Percentiles rank a stretch among this genome's conserved stretches.
These are phyloP conservation scores for Saturnispora mendoncae DNA, from an alignment of 805 yeast genomes.

Conservation along the genomic window DNA sequence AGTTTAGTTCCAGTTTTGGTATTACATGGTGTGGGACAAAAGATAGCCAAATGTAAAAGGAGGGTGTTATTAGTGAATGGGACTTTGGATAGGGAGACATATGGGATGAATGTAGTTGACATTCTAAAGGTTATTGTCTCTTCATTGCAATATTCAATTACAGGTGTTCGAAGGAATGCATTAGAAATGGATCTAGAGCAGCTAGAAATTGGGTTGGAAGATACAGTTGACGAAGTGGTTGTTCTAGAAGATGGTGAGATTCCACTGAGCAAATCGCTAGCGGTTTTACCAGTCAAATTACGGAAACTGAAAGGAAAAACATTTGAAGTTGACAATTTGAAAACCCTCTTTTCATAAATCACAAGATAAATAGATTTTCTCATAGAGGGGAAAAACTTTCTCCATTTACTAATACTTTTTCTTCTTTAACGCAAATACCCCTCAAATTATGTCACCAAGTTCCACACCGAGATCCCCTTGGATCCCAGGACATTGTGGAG, in stretches of 20 bases:
- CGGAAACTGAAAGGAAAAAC: not conserved
- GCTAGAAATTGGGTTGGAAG: not conserved
- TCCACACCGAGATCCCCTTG: conserved; percentile 5
- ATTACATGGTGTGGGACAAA: conserved; percentile 62
- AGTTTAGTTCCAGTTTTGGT: conserved; percentile 74
- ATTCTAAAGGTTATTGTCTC: conserved; percentile 31
- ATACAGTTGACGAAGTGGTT: conserved; percentile 1
- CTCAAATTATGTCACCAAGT: conserved; percentile 1
- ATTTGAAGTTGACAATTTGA: not conserved
- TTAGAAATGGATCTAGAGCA: not conserved
- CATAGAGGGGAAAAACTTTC: not conserved
- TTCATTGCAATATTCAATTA: conserved; percentile 2
- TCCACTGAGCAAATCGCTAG: not conserved
- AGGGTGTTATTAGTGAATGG: conserved; percentile 69
- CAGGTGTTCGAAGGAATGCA: not conserved
- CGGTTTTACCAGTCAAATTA: not conserved
- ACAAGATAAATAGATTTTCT: not conserved
- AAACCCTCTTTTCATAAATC: conserved; percentile 2
- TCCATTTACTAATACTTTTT: not conserved
- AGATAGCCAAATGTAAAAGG: conserved; percentile 34
- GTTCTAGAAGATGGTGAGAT: not conserved
- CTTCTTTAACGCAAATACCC: conserved; percentile 10
- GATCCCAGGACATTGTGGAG: conserved; percentile 8
- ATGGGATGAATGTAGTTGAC: conserved; percentile 51
- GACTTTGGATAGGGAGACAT: conserved; percentile 69